Base-by-base conservation (phyloP, 1,139 yeast genomes). In the Suhomyces chickasaworum region DNA sequence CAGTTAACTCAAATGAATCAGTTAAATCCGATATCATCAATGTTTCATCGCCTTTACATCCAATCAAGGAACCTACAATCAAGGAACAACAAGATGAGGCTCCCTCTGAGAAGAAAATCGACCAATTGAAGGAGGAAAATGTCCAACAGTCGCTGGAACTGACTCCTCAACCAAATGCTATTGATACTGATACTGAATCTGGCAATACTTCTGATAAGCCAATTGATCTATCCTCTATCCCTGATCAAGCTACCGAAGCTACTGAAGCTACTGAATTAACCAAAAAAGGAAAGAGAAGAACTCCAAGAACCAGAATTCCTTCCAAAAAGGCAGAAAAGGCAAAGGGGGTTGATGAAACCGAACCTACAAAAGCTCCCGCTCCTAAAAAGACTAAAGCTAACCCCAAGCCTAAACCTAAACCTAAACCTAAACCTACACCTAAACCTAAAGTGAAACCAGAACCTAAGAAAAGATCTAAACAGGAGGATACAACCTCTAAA, bases 401-500 rank as follows among this genome's bases (percentile, higher is more conserved):
- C n/a, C n/a, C n/a, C n/a, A n/a, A n/a, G n/a, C n/a, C n/a, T n/a
- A 32, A 29, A 16, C 29, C 16, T 8, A 35, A 36, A 15, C 30
- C 37, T n/a, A 34, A 41, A 17, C 29, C 41, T 7, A 42, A 31
- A 20, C 13, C 23, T 9, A 25, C 10, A 13, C 18, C 32, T n/a
- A 45, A 31, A 17, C 37, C 34, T 9, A 17, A 16, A 18, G n/a
- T n/a, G 16, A 23, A 16, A 13, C 41, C 22, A 22, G 40, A 31
- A 18, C 39, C 35, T 4, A 37, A 33, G 18, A 44, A 39, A 25
- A 39, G 43, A 36, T 9, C 17, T n/a, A 47, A 44, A 27, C 47
- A 39, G 35, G 43, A 39, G 43, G 43, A 37, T 3, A 23, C 20
- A 18, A 25, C n/a, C 7, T 9, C 40, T 7, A 47, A 47, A 18